Percentiles rank a stretch among this genome's conserved stretches.
Conservation (phyloP, 257 asterid genomes). For the Solanum bukasovii region DNA sequence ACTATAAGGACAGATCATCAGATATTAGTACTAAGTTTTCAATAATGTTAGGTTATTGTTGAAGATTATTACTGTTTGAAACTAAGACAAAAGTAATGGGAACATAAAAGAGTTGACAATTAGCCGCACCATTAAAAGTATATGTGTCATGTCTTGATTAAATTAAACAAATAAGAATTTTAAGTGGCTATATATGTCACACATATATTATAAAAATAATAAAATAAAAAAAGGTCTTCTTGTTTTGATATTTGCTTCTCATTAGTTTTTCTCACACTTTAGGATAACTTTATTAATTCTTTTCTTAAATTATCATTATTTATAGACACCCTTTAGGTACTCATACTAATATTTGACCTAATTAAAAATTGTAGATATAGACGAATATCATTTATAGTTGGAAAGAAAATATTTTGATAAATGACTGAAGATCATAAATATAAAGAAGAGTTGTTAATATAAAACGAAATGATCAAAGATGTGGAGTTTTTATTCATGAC, state of each 20-base stretch:
- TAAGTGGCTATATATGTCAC: background rate
- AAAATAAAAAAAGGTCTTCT: background rate
- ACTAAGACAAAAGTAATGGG: background rate
- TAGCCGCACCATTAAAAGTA: background rate
- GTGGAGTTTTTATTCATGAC: too few relatives aligned
- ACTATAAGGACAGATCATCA: background rate
- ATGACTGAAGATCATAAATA: background rate
- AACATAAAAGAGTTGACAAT: constrained; percentile 1
- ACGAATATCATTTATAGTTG: rapidly evolving
- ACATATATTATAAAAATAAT: background rate
- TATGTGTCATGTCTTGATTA: background rate
- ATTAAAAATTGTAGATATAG: background rate
- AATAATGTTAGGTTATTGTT: background rate
- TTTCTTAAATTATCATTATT: background rate
- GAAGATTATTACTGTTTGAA: constrained; percentile 1
- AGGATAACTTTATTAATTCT: background rate
- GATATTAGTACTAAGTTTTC: background rate
- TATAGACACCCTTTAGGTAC: background rate
- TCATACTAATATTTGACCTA: background rate
- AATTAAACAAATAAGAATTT: background rate
- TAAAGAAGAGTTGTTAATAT: too few relatives aligned
- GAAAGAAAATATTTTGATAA: background rate
- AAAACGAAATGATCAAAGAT: too few relatives aligned
- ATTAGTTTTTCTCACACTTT: background rate
- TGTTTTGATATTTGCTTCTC: background rate